Percentiles rank a stretch among this genome's conserved stretches.
These are phyloP conservation scores for Davidsoniella neocaledoniae DNA, from an alignment of 2,329 filamentous ascomycete genomes.

Conservation along the genomic window DNA sequence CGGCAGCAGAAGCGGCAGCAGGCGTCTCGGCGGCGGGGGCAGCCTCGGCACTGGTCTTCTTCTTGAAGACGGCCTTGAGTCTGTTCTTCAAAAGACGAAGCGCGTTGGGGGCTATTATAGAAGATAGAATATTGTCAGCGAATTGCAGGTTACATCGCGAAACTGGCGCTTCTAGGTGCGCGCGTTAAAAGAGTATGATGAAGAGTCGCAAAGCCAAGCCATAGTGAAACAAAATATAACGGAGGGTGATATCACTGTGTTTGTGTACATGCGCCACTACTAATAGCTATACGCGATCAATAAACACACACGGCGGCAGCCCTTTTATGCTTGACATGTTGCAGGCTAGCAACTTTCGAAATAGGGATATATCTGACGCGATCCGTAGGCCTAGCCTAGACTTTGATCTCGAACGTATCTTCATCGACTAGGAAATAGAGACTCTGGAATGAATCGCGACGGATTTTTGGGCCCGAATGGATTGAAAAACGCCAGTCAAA, in stretches of 20 bases:
- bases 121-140: neutral
- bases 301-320: no score
- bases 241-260: no score
- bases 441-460: no score
- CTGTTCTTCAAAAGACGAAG: conserved; percentile 39
- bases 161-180: neutral
- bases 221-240: neutral
- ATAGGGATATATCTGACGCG: no score
- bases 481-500: no score
- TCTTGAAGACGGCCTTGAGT: conserved; percentile 36
- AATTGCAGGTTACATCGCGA: neutral
- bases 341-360: no score
- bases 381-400: no score
- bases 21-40: neutral
- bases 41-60: conserved; percentile 21
- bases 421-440: no score
- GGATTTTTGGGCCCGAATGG: no score
- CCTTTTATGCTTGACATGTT: neutral
- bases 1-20: neutral
- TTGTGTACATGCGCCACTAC: neutral
- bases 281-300: neutral
- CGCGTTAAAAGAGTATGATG: neutral
- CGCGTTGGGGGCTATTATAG: conserved; percentile 27
- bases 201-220: neutral
- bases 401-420: no score